Base-by-base conservation (phyloP, 805 yeast species). In the Saccharomycodes ludwigii region DNA sequence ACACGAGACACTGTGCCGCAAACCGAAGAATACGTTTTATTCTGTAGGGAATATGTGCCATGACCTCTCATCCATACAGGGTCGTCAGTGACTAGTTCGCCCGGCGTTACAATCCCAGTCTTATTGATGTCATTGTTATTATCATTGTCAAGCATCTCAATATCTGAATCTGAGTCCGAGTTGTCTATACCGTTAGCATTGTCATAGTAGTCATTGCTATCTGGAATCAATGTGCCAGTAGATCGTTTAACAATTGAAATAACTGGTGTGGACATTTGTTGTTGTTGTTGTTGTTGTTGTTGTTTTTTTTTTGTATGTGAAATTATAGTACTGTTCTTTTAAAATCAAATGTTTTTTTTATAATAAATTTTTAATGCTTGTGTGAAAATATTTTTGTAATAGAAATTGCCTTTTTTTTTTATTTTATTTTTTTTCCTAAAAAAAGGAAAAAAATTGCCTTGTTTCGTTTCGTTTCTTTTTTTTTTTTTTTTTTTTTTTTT, bases 51-150 rank as follows among this genome's bases (percentile, higher is more conserved):
- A 52, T 84, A 91, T 0, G 97, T 91, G 5, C 98, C 98, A 50
- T 88, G 98, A 19, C 98, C 98, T 49, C 94, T 72, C 98, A 91
- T 91, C 96, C 97, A 91, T 2, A 77, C 68, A 5, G 95, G 82
- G 48, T 91, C 97, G 43, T 82, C 91, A 0, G 97, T 91, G n/a
- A 91, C 81, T 31, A 86, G 59, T 52, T 91, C 96, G 7, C 98
- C 98, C 0, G 98, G 98, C 1, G 96, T 84, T 13, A 88, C 94
- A 7, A 91, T 56, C 27, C 48, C 61, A 6, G 43, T 50, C 4
- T 48, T 44, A 13, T 34, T 41, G 21, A 45, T 50, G 2, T 42
- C 57, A 3, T 39, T 56, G 6, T 46, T 58, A 7, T 39, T 54
- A 10, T 50, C 56, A 9, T 37, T 52, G 27, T 62, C 69, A 1